Percentiles rank a stretch among this genome's conserved stretches.
Evolutionary conservation across 257 asterid genomes (phyloP).

Genomic region (Galeopsis tetrahit): DNA sequence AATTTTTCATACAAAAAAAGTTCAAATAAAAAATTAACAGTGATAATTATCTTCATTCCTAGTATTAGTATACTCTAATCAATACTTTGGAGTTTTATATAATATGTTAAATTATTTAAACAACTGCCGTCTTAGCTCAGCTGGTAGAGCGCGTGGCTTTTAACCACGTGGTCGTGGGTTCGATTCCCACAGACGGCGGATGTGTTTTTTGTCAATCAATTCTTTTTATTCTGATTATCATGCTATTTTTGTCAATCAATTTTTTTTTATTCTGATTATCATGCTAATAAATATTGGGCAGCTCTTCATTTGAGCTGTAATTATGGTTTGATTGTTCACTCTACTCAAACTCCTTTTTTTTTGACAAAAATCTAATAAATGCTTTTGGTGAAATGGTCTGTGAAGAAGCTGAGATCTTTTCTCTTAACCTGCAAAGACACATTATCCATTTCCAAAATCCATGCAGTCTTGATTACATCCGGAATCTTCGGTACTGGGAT

Average conservation of each 20-base stretch:
- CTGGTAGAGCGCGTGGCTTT: constrained; percentile 99
- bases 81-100: too few species aligned
- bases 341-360: neutral
- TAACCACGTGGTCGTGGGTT: constrained; percentile 98
- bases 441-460: constrained; percentile 53
- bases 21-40: too few species aligned
- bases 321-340: neutral
- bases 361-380: constrained; percentile 38
- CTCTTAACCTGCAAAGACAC: constrained; percentile 48
- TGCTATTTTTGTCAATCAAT: too few species aligned
- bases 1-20: too few species aligned
- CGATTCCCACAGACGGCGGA: constrained; percentile 98
- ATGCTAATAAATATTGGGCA: neutral
- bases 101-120: too few species aligned
- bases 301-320: neutral
- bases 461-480: constrained; percentile 53
- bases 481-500: constrained; percentile 49
- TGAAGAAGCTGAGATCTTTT: constrained; percentile 42
- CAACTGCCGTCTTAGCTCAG: constrained; percentile 82
- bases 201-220: neutral
- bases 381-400: constrained; percentile 49
- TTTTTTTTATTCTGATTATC: neutral
- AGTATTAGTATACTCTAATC: too few species aligned
- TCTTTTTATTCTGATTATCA: neutral
- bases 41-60: too few species aligned